A percentile compares a stretch with the other conserved stretches of the same genome.
Evolutionary conservation across 768 basidiomycete genomes (phyloP).

Genomic region (Suillus fuscotomentosus): DNA sequence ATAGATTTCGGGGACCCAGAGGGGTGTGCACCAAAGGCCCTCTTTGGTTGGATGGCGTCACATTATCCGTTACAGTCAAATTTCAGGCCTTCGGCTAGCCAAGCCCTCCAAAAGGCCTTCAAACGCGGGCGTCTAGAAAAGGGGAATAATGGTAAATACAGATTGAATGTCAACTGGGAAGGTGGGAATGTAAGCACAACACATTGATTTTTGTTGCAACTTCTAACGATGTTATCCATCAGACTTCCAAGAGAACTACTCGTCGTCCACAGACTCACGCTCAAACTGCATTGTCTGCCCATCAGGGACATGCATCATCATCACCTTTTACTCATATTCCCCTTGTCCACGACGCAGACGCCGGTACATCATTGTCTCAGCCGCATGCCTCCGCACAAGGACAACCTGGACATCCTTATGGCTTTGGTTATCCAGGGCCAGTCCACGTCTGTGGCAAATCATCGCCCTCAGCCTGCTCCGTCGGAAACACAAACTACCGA

Average conservation of each 20-base stretch:
- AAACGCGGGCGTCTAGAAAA: slow-evolving; percentile 82
- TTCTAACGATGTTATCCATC: not conserved
- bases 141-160: slow-evolving; percentile 68
- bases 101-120: slow-evolving; percentile 85
- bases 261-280: slow-evolving; percentile 66
- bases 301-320: slow-evolving; percentile 22
- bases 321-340: slow-evolving; percentile 66
- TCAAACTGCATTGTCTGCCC: slow-evolving; percentile 27
- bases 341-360: slow-evolving; percentile 28
- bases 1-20: slow-evolving; percentile 65
- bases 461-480: slow-evolving; percentile 15
- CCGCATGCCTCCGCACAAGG: slow-evolving; percentile 28
- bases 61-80: slow-evolving; percentile 85
- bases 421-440: slow-evolving; percentile 32
- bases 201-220: not conserved
- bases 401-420: slow-evolving; percentile 40
- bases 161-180: slow-evolving; percentile 75
- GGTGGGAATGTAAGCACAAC: slow-evolving; percentile 66
- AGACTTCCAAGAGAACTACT: slow-evolving; percentile 79
- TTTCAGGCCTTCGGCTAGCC: slow-evolving; percentile 86
- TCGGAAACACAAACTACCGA: slow-evolving; percentile 15
- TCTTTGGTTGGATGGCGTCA: slow-evolving; percentile 83
- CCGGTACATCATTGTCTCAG: slow-evolving; percentile 36
- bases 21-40: slow-evolving; percentile 77
- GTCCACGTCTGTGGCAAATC: slow-evolving; percentile 18